These are phyloP conservation scores for Echria macrotheca DNA, from an alignment of 495 filamentous ascomycete species.

Conservation along the genomic window DNA sequence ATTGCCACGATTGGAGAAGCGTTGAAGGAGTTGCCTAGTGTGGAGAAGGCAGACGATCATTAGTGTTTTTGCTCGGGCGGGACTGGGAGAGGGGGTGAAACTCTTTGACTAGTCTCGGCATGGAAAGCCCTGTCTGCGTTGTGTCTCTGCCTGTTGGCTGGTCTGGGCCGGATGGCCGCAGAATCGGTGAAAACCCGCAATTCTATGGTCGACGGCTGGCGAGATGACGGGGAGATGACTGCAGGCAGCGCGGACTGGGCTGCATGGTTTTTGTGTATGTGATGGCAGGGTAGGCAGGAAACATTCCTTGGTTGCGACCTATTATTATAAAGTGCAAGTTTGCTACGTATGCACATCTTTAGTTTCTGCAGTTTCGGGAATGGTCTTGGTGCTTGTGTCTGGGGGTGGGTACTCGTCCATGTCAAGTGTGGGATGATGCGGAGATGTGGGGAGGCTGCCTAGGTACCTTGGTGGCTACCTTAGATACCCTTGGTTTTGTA, in stretches of 20 bases:
- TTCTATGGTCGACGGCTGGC: neutral
- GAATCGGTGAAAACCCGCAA: slow-evolving; percentile 1
- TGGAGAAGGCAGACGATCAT: slow-evolving; percentile 24
- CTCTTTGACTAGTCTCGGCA: neutral
- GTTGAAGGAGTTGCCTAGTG: slow-evolving; percentile 54
- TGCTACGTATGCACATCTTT: too few relatives aligned
- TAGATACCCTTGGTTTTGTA: neutral
- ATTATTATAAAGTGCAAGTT: too few relatives aligned
- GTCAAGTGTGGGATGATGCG: neutral
- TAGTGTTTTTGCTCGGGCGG: slow-evolving; percentile 8
- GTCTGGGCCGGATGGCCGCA: neutral
- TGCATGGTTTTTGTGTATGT: neutral
- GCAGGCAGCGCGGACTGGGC: neutral
- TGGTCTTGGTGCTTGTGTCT: neutral
- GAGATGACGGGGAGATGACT: neutral
- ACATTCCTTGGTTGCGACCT: too few relatives aligned
- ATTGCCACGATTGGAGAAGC: slow-evolving; percentile 71
- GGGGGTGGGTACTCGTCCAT: neutral
- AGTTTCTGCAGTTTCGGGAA: neutral
- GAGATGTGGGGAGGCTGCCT: neutral
- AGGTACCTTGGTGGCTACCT: neutral
- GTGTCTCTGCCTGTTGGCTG: neutral
- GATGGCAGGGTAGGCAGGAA: neutral
- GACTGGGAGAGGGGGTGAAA: neutral
- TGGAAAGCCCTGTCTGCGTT: too few relatives aligned